phyloP scores from a whole-genome alignment of 2,329 filamentous ascomycete species.

The Monilinia aucupariae region DNA sequence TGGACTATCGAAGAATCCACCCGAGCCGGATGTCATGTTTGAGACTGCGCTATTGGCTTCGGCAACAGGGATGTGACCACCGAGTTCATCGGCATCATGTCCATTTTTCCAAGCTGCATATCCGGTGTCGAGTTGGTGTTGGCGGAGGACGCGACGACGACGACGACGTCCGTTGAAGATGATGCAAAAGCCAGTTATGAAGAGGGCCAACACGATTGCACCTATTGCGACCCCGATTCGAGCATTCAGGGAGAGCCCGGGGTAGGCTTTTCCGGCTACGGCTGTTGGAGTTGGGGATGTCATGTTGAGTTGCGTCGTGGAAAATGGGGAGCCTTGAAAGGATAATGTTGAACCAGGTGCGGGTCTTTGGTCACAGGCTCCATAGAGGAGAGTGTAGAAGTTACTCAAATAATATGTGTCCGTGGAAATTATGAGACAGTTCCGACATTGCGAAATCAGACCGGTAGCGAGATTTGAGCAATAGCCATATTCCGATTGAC shows the following conservation, averaged over 20 bases:
- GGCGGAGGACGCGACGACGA: slow-evolving; percentile 47
- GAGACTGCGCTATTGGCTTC: slow-evolving; percentile 8
- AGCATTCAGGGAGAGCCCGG: slow-evolving; percentile 46
- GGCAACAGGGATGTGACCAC: slow-evolving; percentile 13
- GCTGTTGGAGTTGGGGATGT: slow-evolving; percentile 43
- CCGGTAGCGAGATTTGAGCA: slow-evolving; percentile 45
- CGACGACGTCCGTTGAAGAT: slow-evolving; percentile 53
- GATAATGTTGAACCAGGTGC: slow-evolving; percentile 44
- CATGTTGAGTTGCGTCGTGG: slow-evolving; percentile 43
- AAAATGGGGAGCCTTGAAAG: slow-evolving; percentile 49
- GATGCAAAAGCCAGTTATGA: slow-evolving; percentile 46
- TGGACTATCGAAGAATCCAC: slow-evolving; percentile 44
- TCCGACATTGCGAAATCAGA: slow-evolving; percentile 41
- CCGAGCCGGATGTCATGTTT: slow-evolving; percentile 36
- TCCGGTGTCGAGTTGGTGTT: slow-evolving; percentile 30
- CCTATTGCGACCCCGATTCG: slow-evolving; percentile 55
- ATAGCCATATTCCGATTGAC: slow-evolving; percentile 45
- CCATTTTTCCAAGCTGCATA: slow-evolving; percentile 27
- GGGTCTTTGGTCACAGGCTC: slow-evolving; percentile 51
- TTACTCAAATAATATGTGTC: slow-evolving; percentile 46
- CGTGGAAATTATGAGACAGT: slow-evolving; percentile 42
- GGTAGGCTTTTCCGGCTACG: slow-evolving; percentile 24
- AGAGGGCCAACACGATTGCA: slow-evolving; percentile 44
- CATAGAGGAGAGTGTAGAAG: slow-evolving; percentile 41
- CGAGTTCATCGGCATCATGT: slow-evolving; percentile 15